Conservation (phyloP, 2,329 filamentous ascomycete genomes). For the Aspergillus uvarum region DNA sequence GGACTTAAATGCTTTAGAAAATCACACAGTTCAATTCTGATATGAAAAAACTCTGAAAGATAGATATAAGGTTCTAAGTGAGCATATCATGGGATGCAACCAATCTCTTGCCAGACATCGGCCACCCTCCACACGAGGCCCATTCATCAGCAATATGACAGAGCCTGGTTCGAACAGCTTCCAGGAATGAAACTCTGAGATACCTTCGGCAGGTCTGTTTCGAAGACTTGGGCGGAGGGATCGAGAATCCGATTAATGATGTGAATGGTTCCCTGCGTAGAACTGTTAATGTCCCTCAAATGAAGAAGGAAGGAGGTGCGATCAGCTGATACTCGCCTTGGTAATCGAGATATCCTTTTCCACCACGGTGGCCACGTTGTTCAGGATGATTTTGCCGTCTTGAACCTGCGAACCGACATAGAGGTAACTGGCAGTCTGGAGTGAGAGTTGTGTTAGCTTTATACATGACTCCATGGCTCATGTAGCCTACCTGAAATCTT, state of each 20-base stretch:
- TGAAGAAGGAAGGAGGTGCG: too few species aligned
- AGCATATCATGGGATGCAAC: too few species aligned
- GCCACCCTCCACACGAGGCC: not conserved
- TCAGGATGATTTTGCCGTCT: not conserved
- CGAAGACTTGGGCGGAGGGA: not conserved
- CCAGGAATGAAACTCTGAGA: constrained; percentile 5
- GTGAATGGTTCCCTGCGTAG: not conserved
- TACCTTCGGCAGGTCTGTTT: constrained; percentile 1
- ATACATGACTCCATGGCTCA: rapidly evolving
- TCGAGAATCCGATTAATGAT: constrained; percentile 7
- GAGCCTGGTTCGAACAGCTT: constrained; percentile 4
- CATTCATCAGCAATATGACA: constrained; percentile 5
- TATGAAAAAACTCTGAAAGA: too few species aligned
- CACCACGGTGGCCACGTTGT: constrained; percentile 5
- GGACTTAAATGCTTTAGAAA: too few species aligned
- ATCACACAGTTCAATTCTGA: too few species aligned
- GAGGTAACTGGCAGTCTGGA: constrained; percentile 6
- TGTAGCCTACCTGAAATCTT: not conserved
- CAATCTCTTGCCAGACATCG: rapidly evolving
- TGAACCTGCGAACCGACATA: not conserved
- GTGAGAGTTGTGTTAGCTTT: not conserved
- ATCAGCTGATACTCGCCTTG: not conserved
- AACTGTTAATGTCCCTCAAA: too few species aligned
- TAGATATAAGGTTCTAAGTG: too few species aligned
- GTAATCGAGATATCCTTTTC: not conserved